Conservation (phyloP, 768 basidiomycete species). For the Baorangia bicolor region DNA sequence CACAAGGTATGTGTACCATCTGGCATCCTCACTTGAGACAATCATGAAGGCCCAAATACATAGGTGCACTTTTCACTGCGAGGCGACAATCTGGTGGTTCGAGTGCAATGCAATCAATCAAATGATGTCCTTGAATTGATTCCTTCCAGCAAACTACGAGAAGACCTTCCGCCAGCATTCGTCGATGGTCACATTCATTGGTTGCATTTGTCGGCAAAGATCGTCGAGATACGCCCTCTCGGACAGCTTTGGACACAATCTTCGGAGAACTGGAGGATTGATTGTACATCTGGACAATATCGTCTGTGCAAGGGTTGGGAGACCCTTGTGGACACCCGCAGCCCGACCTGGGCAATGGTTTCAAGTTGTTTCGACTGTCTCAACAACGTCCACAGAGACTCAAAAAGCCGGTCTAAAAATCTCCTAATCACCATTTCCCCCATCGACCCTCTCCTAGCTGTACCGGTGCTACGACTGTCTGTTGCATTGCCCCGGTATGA, state of each 20-base stretch:
- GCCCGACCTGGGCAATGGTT: conserved; percentile 20
- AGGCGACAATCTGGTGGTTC: conserved; percentile 4
- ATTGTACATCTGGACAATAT: neutral
- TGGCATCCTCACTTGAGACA: too few species aligned
- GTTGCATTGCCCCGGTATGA: conserved; percentile 36
- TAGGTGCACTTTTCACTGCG: conserved; percentile 20
- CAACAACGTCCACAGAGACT: neutral
- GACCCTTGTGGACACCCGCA: conserved; percentile 21
- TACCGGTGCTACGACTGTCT: neutral
- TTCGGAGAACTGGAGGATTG: conserved; percentile 20
- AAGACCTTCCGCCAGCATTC: conserved; percentile 19
- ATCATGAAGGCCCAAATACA: neutral
- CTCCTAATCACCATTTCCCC: conserved; percentile 14
- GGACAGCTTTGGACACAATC: conserved; percentile 19
- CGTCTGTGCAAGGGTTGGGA: neutral
- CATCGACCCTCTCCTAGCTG: neutral
- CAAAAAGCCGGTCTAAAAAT: neutral
- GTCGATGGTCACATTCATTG: conserved; percentile 22
- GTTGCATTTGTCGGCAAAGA: conserved; percentile 14
- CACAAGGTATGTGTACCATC: conserved; percentile 3
- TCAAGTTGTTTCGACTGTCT: conserved; percentile 1
- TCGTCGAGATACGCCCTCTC: conserved; percentile 26
- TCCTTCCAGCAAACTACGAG: conserved; percentile 5
- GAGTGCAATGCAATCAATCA: neutral
- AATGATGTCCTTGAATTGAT: conserved; percentile 17